Base-by-base conservation (phyloP, 805 yeast species). In the Candida broadrunensis region DNA sequence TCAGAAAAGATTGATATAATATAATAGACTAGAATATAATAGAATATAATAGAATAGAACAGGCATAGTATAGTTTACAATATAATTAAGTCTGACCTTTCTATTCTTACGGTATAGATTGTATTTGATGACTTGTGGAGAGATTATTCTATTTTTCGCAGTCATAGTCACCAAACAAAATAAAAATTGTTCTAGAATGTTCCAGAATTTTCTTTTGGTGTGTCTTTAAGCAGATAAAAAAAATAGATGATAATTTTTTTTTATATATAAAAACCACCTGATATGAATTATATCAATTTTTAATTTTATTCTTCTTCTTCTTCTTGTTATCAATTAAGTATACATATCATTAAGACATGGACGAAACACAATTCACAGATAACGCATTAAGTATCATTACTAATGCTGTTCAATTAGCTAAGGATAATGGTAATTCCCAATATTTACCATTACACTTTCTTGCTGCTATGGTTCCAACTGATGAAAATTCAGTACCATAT, bases 391-490 rank as follows among this genome's bases (percentile, higher is more conserved):
- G 77, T 40, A 78, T 91, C 45, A 73, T 93, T 37, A 84, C 86
- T 51, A 73, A 79, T 54, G 95, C 98, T 40, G 79, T 81, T 44
- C 79, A 84, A 58, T 65, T 93, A 46, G 96, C 97, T 32, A 77
- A 80, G 55, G 95, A 88, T 50, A 88, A 88, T 56, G 75, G 85
- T 37, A 89, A 93, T 64, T 73, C 91, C 7, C 91, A 87, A 59
- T 70, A 93, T 41, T 70, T 78, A 39, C 99, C 99, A n/a, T 61
- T 90, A 42, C 99, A 93, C 64, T 63, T 93, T 42, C 70, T 91
- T 47, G 97, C 96, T 14, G 97, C 98, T 17, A 85, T 91, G 83
- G 83, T 85, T 23, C 82, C 83, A 18, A 72, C 80, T 9, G 80
- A 81, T 47, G 72, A 65, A 35, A 55, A 54, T 37, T 66, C 80